Evolutionary conservation across 352 stramenopile species (phyloP).

Genomic region (Globisporangium alternatum): DNA sequence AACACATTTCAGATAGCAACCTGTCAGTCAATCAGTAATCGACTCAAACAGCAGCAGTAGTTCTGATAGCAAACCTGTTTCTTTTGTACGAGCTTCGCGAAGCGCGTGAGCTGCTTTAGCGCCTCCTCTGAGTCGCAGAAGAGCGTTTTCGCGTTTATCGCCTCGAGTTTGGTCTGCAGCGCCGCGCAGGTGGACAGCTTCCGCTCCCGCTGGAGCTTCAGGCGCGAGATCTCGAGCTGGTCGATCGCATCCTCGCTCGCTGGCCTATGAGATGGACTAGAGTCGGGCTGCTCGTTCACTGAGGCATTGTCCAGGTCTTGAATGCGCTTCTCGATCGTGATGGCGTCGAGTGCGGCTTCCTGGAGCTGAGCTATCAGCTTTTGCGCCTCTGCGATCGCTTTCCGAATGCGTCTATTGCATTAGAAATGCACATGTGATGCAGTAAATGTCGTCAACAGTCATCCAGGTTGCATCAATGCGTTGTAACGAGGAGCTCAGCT

Average conservation of each 20-base stretch:
- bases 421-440: neutral
- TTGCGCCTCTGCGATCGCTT: slow-evolving; percentile 7
- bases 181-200: slow-evolving; percentile 21
- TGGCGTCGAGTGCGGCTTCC: slow-evolving; percentile 13
- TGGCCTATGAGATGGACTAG: neutral
- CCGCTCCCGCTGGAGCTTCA: slow-evolving; percentile 26
- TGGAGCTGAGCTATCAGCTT: slow-evolving; percentile 21
- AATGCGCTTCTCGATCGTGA: slow-evolving; percentile 19
- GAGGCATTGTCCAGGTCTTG: neutral
- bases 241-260: neutral
- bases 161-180: slow-evolving; percentile 21
- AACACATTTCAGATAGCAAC: no score
- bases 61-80: slow-evolving; percentile 24
- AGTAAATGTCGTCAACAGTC: neutral
- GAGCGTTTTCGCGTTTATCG: slow-evolving; percentile 17
- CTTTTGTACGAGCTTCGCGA: slow-evolving; percentile 25
- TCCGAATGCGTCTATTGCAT: slow-evolving; percentile 9
- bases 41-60: neutral
- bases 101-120: slow-evolving; percentile 13
- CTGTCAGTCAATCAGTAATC: neutral
- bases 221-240: slow-evolving; percentile 19
- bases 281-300: neutral
- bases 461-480: neutral
- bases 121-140: slow-evolving; percentile 8
- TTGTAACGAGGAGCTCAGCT: no score